Evolutionary conservation across 306 rosid genomes (phyloP).

Genomic region (Gynostemma pentaphyllum): DNA sequence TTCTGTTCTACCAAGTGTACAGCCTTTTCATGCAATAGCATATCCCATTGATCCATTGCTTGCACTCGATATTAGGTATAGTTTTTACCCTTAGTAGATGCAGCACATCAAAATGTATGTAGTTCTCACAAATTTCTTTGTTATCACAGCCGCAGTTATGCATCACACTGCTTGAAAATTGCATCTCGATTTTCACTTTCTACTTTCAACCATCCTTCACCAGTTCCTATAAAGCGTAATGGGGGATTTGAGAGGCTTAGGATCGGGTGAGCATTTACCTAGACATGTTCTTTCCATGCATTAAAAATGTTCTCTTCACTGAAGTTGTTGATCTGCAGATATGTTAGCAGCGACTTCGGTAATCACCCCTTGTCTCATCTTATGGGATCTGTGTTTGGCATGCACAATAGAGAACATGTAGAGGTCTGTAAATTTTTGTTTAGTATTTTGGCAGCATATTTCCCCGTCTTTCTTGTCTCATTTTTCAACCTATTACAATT

Average conservation of each 20-base stretch:
- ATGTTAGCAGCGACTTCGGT: conserved; percentile 58
- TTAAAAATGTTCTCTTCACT: neutral
- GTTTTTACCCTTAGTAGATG: neutral
- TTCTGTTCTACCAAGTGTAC: conserved; percentile 98
- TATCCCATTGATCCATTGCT: conserved; percentile 89
- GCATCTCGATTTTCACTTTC: conserved; percentile 86
- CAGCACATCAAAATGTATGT: neutral
- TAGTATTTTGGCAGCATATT: neutral
- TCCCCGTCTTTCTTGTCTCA: neutral
- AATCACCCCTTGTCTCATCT: conserved; percentile 76
- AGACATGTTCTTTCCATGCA: neutral
- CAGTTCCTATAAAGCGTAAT: conserved; percentile 45
- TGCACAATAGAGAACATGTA: conserved; percentile 72
- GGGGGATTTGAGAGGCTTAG: conserved; percentile 68
- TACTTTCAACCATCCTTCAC: conserved; percentile 63
- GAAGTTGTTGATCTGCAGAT: conserved; percentile 24
- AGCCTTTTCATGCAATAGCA: conserved; percentile 98
- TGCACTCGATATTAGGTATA: conserved; percentile 92
- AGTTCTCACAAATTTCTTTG: conserved; percentile 11
- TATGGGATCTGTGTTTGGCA: conserved; percentile 95
- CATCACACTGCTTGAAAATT: conserved; percentile 79
- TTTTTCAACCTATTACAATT: too few relatives aligned
- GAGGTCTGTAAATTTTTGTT: conserved; percentile 40
- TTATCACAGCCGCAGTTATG: conserved; percentile 65
- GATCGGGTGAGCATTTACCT: conserved; percentile 54